Conservation (phyloP, 2,329 filamentous ascomycete species). For the Mollisiaceae sp. region DNA sequence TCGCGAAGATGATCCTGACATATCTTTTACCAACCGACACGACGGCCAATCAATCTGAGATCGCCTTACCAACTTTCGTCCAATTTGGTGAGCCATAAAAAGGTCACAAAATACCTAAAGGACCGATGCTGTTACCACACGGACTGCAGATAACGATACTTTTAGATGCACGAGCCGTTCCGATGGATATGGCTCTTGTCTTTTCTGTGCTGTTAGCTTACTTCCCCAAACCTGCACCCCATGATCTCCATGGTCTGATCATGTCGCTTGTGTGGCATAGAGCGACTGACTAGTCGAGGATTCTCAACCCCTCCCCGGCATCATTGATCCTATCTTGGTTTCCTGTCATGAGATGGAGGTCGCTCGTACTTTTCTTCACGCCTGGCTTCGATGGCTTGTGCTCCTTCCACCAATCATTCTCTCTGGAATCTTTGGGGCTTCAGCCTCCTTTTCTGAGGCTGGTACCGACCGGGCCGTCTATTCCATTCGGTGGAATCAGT, state of each 20-base stretch:
- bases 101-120: background rate
- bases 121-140: background rate
- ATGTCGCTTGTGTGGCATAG: background rate
- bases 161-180: background rate
- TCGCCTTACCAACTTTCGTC: background rate
- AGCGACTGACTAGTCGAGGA: background rate
- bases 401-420: constrained; percentile 12
- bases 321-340: constrained; percentile 1
- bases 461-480: constrained; percentile 17
- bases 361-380: constrained; percentile 3
- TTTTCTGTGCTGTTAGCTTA: background rate
- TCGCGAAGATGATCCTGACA: background rate
- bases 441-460: constrained; percentile 13
- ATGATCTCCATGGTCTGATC: background rate
- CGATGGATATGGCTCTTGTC: background rate
- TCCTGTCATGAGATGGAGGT: background rate
- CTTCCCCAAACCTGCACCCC: background rate
- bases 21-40: constrained; percentile 7
- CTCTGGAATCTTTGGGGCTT: background rate
- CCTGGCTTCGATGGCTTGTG: background rate
- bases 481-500: constrained; percentile 14
- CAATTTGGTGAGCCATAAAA: background rate
- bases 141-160: background rate
- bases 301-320: background rate
- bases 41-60: background rate